Evolutionary conservation across 805 yeast genomes (phyloP).

Genomic region (Starmerella scarabaei): DNA sequence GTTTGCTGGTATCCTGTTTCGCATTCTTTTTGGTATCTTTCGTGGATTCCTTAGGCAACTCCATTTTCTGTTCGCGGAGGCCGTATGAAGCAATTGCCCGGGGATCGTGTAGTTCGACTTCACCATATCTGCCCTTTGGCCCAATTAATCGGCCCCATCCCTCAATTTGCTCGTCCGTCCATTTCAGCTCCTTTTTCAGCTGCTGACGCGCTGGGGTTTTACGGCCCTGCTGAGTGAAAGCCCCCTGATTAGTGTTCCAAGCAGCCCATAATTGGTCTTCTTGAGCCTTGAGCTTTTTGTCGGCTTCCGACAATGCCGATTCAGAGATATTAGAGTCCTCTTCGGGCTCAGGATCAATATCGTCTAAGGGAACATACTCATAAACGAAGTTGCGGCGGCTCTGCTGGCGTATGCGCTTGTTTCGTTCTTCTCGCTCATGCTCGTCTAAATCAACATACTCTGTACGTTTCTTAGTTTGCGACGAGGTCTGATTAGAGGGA

Average conservation of each 20-base stretch:
- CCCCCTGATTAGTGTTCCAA: conserved; percentile 32
- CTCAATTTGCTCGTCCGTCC: conserved; percentile 87
- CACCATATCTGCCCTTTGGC: background rate
- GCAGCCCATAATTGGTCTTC: conserved; percentile 12
- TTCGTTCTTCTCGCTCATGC: conserved; percentile 15
- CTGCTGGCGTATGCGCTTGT: conserved; percentile 6
- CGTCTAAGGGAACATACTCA: conserved; percentile 30
- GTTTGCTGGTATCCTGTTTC: background rate
- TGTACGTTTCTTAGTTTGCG: background rate
- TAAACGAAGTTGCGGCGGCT: conserved; percentile 34
- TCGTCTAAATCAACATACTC: conserved; percentile 26
- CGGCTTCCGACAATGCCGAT: conserved; percentile 29
- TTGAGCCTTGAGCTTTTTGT: conserved; percentile 36
- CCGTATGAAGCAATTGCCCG: background rate
- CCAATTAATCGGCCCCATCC: conserved; percentile 65
- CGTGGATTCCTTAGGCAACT: background rate
- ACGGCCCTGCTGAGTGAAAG: conserved; percentile 40
- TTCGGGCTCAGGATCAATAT: conserved; percentile 29
- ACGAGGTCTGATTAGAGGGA: background rate
- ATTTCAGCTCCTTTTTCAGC: conserved; percentile 39
- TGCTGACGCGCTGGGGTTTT: conserved; percentile 39
- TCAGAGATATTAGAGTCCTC: conserved; percentile 76
- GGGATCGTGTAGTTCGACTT: background rate
- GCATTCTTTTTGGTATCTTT: background rate
- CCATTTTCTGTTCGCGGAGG: background rate